These are phyloP conservation scores for Saururus chinensis DNA, from an alignment of 164 flowering plant genomes.

Conservation along the genomic window DNA sequence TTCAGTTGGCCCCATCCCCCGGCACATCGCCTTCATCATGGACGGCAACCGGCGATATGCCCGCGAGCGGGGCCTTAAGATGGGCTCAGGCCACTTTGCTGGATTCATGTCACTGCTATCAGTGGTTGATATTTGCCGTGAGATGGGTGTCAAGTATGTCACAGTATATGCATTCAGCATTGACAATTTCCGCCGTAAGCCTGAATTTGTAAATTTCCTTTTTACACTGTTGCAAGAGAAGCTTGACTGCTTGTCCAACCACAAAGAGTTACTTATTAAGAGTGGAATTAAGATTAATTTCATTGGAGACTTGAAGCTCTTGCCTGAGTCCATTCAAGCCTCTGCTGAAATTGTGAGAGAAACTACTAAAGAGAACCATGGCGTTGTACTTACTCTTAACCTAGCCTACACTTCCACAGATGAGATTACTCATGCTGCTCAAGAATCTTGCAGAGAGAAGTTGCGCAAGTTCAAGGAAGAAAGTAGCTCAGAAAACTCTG, in stretches of 20 bases:
- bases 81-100: slow-evolving; percentile 35
- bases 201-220: slow-evolving; percentile 43
- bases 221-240: slow-evolving; percentile 62
- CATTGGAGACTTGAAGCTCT: slow-evolving; percentile 46
- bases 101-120: slow-evolving; percentile 37
- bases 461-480: not conserved
- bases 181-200: slow-evolving; percentile 54
- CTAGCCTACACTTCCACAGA: slow-evolving; percentile 58
- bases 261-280: slow-evolving; percentile 32
- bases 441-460: slow-evolving; percentile 30
- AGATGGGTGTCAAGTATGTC: slow-evolving; percentile 51
- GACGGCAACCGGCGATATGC: slow-evolving; percentile 65
- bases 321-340: slow-evolving; percentile 35
- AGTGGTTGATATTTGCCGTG: slow-evolving; percentile 48
- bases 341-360: slow-evolving; percentile 53
- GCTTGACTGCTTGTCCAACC: slow-evolving; percentile 14
- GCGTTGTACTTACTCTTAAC: slow-evolving; percentile 35
- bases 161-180: slow-evolving; percentile 71
- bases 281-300: slow-evolving; percentile 47
- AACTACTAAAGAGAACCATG: slow-evolving; percentile 36
- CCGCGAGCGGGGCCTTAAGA: slow-evolving; percentile 20
- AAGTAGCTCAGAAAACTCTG: not conserved
- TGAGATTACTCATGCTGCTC: slow-evolving; percentile 53
- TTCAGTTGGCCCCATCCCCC: slow-evolving; percentile 44
- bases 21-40: slow-evolving; percentile 47